Conservation (phyloP, 2,329 filamentous ascomycete species). For the Penicillium sp. region DNA sequence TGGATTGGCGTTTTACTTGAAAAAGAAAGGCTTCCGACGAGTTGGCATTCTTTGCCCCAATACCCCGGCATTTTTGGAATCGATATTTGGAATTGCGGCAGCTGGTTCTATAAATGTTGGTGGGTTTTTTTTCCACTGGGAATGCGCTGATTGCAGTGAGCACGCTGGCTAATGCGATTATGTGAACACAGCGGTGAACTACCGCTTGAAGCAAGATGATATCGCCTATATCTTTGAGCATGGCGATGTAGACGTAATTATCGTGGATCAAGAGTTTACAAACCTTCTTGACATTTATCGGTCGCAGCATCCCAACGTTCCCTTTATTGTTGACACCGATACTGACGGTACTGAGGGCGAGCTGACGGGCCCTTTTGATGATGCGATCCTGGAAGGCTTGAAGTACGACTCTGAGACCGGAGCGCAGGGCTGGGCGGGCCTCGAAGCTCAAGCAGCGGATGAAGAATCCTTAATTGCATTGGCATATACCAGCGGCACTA, state of each 20-base stretch:
- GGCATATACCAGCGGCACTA: conserved; percentile 93
- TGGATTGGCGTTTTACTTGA: conserved; percentile 85
- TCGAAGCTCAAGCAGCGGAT: conserved; percentile 69
- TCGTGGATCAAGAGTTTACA: conserved; percentile 82
- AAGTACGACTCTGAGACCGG: conserved; percentile 70
- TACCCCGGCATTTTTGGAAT: conserved; percentile 91
- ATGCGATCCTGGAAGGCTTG: conserved; percentile 79
- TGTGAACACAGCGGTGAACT: conserved; percentile 64
- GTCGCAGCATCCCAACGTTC: conserved; percentile 63
- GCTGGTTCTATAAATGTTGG: conserved; percentile 77
- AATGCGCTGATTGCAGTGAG: not conserved
- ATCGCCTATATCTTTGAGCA: conserved; percentile 89
- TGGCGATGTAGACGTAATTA: conserved; percentile 81
- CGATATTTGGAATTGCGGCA: conserved; percentile 83
- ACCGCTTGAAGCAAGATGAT: conserved; percentile 78
- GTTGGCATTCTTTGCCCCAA: conserved; percentile 90
- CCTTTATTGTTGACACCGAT: conserved; percentile 80
- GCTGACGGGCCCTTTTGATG: conserved; percentile 77
- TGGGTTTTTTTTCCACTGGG: conserved; percentile 30
- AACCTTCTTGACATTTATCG: conserved; percentile 69
- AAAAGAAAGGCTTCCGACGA: conserved; percentile 70
- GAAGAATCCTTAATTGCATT: conserved; percentile 85
- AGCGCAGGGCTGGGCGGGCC: conserved; percentile 72
- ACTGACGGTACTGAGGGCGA: conserved; percentile 76
- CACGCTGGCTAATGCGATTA: not conserved